These are phyloP conservation scores for Penicillium sp. DNA, from an alignment of 2,329 filamentous ascomycete species.

Conservation along the genomic window DNA sequence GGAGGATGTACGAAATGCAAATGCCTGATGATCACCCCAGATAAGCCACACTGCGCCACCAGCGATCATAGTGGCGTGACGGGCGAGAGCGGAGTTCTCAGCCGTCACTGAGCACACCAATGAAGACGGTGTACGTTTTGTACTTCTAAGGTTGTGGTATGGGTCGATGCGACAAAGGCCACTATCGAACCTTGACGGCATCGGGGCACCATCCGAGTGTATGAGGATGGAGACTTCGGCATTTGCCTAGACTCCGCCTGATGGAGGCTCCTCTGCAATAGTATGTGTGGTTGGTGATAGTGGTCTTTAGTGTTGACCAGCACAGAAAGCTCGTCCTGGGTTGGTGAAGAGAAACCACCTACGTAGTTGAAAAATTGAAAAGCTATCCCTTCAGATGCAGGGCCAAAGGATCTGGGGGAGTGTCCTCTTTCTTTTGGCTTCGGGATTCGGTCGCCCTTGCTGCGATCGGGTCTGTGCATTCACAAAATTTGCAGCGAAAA, in stretches of 20 bases:
- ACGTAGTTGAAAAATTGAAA: background rate
- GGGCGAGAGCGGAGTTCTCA: conserved; percentile 3
- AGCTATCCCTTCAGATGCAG: conserved; percentile 22
- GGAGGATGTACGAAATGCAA: conserved; percentile 11
- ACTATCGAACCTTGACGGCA: conserved; percentile 15
- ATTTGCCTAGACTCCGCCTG: background rate
- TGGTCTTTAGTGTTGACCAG: conserved; percentile 1
- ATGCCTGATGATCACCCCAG: conserved; percentile 1
- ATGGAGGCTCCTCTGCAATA: background rate
- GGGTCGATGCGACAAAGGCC: conserved; percentile 17
- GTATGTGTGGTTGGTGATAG: background rate
- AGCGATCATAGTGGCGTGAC: conserved; percentile 5
- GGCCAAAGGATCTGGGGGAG: conserved; percentile 17
- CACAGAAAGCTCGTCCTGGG: background rate
- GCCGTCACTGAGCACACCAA: background rate
- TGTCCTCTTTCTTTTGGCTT: conserved; percentile 8
- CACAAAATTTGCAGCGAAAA: conserved; percentile 8
- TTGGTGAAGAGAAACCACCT: background rate
- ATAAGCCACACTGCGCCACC: conserved; percentile 19
- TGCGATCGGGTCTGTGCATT: conserved; percentile 26
- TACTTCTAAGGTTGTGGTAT: no score
- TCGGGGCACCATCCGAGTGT: background rate
- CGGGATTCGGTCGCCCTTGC: conserved; percentile 27
- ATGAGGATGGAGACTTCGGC: background rate
- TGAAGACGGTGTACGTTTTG: conserved; percentile 10